These are phyloP conservation scores for Penicillium polonicum DNA, from an alignment of 2,329 filamentous ascomycete genomes.

Conservation along the genomic window DNA sequence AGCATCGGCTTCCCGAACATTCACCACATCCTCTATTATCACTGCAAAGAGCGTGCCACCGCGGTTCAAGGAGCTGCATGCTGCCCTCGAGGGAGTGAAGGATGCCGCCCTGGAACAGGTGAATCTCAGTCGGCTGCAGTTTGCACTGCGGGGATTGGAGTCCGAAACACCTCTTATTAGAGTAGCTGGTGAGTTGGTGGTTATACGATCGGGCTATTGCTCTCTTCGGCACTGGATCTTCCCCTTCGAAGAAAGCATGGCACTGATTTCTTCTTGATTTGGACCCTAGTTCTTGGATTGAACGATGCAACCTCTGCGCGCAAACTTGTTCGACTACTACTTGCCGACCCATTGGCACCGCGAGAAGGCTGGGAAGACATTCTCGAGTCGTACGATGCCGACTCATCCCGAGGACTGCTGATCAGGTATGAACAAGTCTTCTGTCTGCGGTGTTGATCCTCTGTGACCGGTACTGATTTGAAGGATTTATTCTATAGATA, in stretches of 20 bases:
- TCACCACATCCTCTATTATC: conserved; percentile 54
- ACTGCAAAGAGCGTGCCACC: conserved; percentile 55
- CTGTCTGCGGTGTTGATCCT: not conserved
- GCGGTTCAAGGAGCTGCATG: conserved; percentile 54
- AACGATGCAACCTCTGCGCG: conserved; percentile 52
- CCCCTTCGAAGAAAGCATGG: not conserved
- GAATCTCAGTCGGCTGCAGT: conserved; percentile 58
- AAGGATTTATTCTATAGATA: conserved; percentile 45
- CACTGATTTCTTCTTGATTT: not conserved
- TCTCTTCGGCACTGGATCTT: not conserved
- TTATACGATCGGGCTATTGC: not conserved
- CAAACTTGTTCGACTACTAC: conserved; percentile 64
- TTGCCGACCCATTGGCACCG: conserved; percentile 67
- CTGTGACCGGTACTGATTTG: not conserved
- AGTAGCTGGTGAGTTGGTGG: conserved; percentile 50
- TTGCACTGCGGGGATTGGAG: conserved; percentile 59
- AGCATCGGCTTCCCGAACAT: conserved; percentile 27
- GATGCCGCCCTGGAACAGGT: conserved; percentile 55
- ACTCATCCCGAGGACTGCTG: conserved; percentile 57
- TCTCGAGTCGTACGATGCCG: conserved; percentile 52
- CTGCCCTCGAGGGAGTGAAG: conserved; percentile 53
- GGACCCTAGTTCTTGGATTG: conserved; percentile 48
- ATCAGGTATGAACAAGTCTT: conserved; percentile 51
- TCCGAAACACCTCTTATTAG: conserved; percentile 54
- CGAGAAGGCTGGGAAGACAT: conserved; percentile 67